Evolutionary conservation across 177 flowering plant species (phyloP).

Genomic region (Vitis hybrid): DNA sequence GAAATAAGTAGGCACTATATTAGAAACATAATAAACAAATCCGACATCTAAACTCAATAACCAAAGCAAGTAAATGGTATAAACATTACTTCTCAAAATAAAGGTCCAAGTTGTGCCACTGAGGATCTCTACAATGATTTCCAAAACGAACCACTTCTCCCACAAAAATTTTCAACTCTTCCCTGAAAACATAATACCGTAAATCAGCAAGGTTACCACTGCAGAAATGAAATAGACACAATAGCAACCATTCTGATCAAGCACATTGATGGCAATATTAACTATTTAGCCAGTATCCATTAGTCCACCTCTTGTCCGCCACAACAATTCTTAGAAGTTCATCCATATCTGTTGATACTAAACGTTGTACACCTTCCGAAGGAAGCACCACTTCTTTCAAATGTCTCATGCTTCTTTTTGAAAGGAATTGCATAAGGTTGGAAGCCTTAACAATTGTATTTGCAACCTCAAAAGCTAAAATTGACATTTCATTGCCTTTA

Average conservation of each 20-base stretch:
- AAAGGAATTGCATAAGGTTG: constrained; percentile 55
- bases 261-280: neutral
- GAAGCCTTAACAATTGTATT: constrained; percentile 63
- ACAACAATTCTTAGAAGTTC: constrained; percentile 53
- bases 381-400: constrained; percentile 50
- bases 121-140: constrained; percentile 63
- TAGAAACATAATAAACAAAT: neutral
- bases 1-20: neutral
- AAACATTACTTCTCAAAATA: constrained; percentile 54
- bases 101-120: constrained; percentile 67
- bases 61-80: neutral
- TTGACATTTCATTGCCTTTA: constrained; percentile 45
- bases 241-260: neutral
- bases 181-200: constrained; percentile 31
- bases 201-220: neutral
- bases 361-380: constrained; percentile 52
- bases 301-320: constrained; percentile 54
- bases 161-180: constrained; percentile 47
- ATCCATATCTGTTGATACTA: constrained; percentile 49
- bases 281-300: neutral
- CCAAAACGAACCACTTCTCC: constrained; percentile 69
- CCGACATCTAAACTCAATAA: neutral
- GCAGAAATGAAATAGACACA: neutral
- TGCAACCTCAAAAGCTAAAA: constrained; percentile 66
- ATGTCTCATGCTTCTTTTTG: constrained; percentile 27